Evolutionary conservation across 2,329 filamentous ascomycete genomes (phyloP).

Genomic region (Aspergillus brunneoviolaceus): DNA sequence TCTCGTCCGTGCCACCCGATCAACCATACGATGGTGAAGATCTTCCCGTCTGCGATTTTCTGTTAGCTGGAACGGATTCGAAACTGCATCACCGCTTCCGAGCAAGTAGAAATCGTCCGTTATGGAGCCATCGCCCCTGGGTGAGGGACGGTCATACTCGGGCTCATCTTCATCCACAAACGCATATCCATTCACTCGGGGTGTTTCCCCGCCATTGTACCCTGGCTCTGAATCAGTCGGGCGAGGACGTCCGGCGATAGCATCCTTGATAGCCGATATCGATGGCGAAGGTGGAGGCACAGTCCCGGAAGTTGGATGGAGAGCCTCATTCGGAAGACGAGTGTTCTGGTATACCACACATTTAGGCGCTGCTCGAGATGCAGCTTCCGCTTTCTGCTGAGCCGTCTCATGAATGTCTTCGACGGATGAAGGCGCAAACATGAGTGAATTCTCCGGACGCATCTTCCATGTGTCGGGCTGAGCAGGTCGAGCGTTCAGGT

Average conservation of each 20-base stretch:
- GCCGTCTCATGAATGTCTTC: constrained; percentile 59
- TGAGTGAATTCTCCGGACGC: constrained; percentile 75
- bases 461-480: constrained; percentile 74
- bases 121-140: background rate
- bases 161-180: constrained; percentile 79
- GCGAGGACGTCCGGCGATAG: constrained; percentile 71
- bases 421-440: constrained; percentile 65
- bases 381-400: constrained; percentile 65
- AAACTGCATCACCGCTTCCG: constrained; percentile 50
- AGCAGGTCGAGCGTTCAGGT: constrained; percentile 69
- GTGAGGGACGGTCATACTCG: constrained; percentile 31
- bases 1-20: constrained; percentile 72
- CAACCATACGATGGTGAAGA: constrained; percentile 83
- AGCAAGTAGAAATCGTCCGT: constrained; percentile 37
- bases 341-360: constrained; percentile 81
- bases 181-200: constrained; percentile 86
- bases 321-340: constrained; percentile 59
- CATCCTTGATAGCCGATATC: constrained; percentile 78
- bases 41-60: constrained; percentile 75
- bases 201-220: constrained; percentile 71
- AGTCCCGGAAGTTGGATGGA: constrained; percentile 31
- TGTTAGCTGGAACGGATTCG: constrained; percentile 77
- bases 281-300: constrained; percentile 72
- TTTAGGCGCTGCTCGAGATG: constrained; percentile 73
- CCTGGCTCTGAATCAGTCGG: constrained; percentile 58